Percentiles rank a stretch among this genome's conserved stretches.
phyloP scores from a whole-genome alignment of 129 eudicot species.

The Helianthus tuberosus region DNA sequence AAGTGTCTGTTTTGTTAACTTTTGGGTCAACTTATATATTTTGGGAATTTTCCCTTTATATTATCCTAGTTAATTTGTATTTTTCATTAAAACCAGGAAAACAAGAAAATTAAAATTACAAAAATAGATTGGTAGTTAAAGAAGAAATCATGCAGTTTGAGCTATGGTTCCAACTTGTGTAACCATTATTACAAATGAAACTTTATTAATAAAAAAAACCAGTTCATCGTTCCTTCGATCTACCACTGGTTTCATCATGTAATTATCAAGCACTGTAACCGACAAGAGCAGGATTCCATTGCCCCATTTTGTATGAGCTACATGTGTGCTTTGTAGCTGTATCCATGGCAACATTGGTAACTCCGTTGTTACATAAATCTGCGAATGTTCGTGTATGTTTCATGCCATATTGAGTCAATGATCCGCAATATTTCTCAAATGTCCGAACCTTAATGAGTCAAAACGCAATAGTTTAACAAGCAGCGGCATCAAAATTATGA shows the following conservation, averaged over 20 bases:
- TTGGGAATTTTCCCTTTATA: no score
- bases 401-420: conserved; percentile 75
- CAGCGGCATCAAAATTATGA: not conserved
- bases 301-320: conserved; percentile 30
- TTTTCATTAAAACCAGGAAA: no score
- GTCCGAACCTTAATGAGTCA: conserved; percentile 46
- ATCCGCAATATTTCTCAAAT: conserved; percentile 52
- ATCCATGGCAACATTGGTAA: conserved; percentile 42
- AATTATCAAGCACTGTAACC: conserved; percentile 37
- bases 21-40: no score
- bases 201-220: not conserved
- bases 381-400: conserved; percentile 75
- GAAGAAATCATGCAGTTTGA: not conserved
- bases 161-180: not conserved
- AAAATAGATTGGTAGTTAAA: not conserved
- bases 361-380: conserved; percentile 58
- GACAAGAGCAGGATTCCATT: conserved; percentile 31
- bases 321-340: conserved; percentile 52
- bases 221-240: not conserved
- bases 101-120: not conserved
- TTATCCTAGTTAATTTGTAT: no score
- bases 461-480: not conserved
- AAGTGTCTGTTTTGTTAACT: no score
- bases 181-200: not conserved
- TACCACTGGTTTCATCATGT: not conserved